Evolutionary conservation across 192 early-diverging fungal species (phyloP), one percentile per base, ranked within the genome.

Genomic region (Coemansia sp.): DNA sequence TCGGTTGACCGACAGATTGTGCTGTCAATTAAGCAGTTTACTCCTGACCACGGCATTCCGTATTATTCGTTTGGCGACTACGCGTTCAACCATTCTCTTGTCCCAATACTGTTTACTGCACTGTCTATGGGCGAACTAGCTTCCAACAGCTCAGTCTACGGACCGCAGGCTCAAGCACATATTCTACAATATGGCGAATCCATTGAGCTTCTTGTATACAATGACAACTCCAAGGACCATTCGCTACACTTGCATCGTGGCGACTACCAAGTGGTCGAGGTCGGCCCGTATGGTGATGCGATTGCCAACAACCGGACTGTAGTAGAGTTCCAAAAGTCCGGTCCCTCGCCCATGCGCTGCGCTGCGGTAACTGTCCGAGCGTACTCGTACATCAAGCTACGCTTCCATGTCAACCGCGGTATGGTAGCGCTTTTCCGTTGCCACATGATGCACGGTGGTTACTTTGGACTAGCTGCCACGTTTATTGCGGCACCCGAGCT

Each of bases 281-380:
- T 59, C 8, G 68, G 68, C 11, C 62, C 56, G 12, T 23, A 46
- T 25, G 36, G 56, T n/a, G 20, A 42, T 24, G 20, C 56, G 2
- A 38, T 15, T 18, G 56, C 56, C 5, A 58, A 44, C 15, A 24
- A 15, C 11, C 6, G 6, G 3, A 7, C 56, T 14, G 10, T 3
- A 8, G 37, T 44, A 2, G 3, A 17, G 37, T 18, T 36, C 42
- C 9, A 28, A 88, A 83, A 10, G 73, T 87, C 38, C 59, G 74
- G n/a, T 70, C 34, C 34, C 15, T 56, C n/a, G 87, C 15, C 87
- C 81, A 53, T 86, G 14, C 74, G 84, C n/a, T 83, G 91, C 56
- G 56, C 44, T 7, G 24, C 12, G 20, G 37, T 42, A 3, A 44
- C 38, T 7, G 7, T 44, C 0, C 7, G 37, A 1, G 37, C 56